Percentiles rank a stretch among this genome's conserved stretches.
phyloP scores from a whole-genome alignment of 306 rosid species.

The Medicago ruthenica region DNA sequence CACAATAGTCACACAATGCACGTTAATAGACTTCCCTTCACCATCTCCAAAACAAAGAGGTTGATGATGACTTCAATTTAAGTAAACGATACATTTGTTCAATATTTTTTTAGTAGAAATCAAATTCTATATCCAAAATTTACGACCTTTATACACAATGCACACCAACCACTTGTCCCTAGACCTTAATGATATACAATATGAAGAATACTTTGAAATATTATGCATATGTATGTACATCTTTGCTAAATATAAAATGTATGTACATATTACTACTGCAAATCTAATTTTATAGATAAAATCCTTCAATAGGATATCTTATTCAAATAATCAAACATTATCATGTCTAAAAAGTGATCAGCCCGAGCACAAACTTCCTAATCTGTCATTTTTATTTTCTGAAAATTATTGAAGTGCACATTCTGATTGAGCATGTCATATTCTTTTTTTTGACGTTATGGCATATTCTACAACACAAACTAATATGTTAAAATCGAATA shows the following conservation, averaged over 20 bases:
- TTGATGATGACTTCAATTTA: neutral
- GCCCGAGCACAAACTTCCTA: neutral
- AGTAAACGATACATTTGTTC: neutral
- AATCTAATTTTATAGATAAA: neutral
- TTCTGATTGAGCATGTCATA: neutral
- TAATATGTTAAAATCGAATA: neutral
- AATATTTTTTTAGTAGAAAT: too few relatives aligned
- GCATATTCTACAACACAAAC: neutral
- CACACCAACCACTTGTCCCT: too few relatives aligned
- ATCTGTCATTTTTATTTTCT: neutral
- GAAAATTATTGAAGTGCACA: conserved; percentile 3
- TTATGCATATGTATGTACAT: too few relatives aligned
- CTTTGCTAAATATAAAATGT: neutral
- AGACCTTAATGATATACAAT: neutral
- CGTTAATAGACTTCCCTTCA: neutral
- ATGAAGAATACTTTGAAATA: neutral
- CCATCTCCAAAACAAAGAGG: neutral
- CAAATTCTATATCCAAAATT: neutral
- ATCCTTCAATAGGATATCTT: neutral
- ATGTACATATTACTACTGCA: neutral
- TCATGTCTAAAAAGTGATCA: conserved; percentile 1
- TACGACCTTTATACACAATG: neutral
- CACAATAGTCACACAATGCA: too few relatives aligned
- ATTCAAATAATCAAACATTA: neutral
- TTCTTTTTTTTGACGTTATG: too few relatives aligned